A percentile compares a stretch with the other conserved stretches of the same genome.
phyloP scores from a whole-genome alignment of 2,329 filamentous ascomycete species.

The Mycocentrospora acerina region DNA sequence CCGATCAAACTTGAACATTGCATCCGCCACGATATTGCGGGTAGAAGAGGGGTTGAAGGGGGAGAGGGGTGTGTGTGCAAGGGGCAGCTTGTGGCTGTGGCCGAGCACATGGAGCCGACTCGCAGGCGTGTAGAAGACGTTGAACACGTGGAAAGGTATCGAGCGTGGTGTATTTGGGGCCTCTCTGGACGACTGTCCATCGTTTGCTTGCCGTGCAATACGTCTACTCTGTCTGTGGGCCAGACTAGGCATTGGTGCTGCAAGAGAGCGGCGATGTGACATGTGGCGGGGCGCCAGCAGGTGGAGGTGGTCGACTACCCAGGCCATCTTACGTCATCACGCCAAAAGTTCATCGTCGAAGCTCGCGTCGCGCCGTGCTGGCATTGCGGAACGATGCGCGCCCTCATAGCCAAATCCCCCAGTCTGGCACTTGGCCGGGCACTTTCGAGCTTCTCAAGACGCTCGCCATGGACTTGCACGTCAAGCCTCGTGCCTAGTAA shows the following conservation, averaged over 20 bases:
- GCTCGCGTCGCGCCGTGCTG: slow-evolving; percentile 11
- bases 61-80: neutral
- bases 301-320: no score
- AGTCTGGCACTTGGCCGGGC: slow-evolving; percentile 19
- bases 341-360: slow-evolving; percentile 16
- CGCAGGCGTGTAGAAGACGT: neutral
- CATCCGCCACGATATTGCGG: neutral
- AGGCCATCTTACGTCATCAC: slow-evolving; percentile 12
- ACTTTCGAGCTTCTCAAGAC: slow-evolving; percentile 13
- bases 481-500: slow-evolving; percentile 21
- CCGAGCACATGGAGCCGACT: neutral
- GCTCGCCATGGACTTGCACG: slow-evolving; percentile 25
- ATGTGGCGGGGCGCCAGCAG: no score
- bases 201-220: no score
- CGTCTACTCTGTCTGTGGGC: no score
- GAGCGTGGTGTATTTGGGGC: no score
- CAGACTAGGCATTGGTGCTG: no score
- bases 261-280: no score
- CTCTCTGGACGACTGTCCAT: no score
- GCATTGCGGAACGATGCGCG: slow-evolving; percentile 31
- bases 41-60: neutral
- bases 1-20: neutral
- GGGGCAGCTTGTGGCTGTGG: neutral
- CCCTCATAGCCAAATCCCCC: slow-evolving; percentile 22
- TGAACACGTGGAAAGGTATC: neutral